Conservation (phyloP, 805 yeast genomes). For the Kuraishia hungarica region DNA sequence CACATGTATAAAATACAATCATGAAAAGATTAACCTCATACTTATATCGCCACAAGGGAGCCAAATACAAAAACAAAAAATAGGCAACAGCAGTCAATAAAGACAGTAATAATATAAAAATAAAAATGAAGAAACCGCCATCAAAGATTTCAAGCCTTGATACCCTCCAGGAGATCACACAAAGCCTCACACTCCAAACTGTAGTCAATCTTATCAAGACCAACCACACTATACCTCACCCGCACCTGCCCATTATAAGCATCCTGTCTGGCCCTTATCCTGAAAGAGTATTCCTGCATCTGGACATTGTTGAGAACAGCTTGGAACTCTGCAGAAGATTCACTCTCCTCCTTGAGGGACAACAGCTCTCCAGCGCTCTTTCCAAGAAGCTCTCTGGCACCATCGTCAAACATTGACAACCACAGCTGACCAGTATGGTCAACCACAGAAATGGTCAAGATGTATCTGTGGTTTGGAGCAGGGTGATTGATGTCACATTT, state of each 20-base stretch:
- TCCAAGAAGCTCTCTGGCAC: constrained; percentile 58
- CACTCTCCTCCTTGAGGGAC: constrained; percentile 31
- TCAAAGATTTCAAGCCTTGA: constrained; percentile 13
- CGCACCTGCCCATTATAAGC: constrained; percentile 71
- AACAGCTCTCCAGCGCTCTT: constrained; percentile 55
- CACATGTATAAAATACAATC: background rate
- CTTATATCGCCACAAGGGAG: background rate
- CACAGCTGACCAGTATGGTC: constrained; percentile 82
- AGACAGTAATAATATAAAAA: constrained; percentile 4
- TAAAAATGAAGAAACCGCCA: constrained; percentile 3
- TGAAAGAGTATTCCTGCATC: constrained; percentile 65
- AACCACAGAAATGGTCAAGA: constrained; percentile 64
- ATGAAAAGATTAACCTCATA: background rate
- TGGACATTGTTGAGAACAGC: constrained; percentile 30
- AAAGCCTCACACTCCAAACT: constrained; percentile 53
- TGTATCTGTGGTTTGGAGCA: constrained; percentile 72
- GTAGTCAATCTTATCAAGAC: constrained; percentile 44
- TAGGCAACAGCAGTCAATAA: background rate
- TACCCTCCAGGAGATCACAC: constrained; percentile 32
- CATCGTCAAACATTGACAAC: constrained; percentile 82
- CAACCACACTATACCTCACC: constrained; percentile 64
- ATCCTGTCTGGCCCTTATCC: constrained; percentile 78
- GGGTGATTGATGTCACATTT: constrained; percentile 68
- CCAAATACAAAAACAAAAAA: constrained; percentile 2
- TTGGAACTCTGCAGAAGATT: constrained; percentile 33